Percentiles rank a stretch among this genome's conserved stretches.
Evolutionary conservation across 805 yeast genomes (phyloP).

Genomic region (Metahyphopichia silvanorum): DNA sequence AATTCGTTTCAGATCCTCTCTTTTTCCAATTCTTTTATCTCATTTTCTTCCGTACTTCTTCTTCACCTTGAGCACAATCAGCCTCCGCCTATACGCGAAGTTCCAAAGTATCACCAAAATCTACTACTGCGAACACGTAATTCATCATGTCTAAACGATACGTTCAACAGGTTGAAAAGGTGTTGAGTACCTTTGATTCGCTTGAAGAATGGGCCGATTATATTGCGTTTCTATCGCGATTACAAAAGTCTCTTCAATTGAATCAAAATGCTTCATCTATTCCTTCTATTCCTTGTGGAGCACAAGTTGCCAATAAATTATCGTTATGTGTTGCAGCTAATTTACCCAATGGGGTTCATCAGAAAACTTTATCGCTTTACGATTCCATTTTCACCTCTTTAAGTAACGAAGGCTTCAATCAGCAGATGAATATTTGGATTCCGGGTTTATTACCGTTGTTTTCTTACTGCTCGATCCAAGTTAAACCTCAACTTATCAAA

Average conservation of each 20-base stretch:
- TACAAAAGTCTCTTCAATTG: slow-evolving; percentile 63
- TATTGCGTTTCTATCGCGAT: slow-evolving; percentile 79
- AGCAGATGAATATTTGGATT: slow-evolving; percentile 71
- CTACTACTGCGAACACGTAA: too few relatives aligned
- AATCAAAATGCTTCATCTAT: slow-evolving; percentile 29
- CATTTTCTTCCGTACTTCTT: too few relatives aligned
- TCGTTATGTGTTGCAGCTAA: slow-evolving; percentile 77
- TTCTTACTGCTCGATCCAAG: slow-evolving; percentile 84
- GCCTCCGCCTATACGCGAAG: too few relatives aligned
- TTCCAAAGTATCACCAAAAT: too few relatives aligned
- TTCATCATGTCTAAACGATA: slow-evolving; percentile 59
- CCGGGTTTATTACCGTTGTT: slow-evolving; percentile 90
- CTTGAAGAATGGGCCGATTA: slow-evolving; percentile 98
- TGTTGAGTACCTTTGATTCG: slow-evolving; percentile 70
- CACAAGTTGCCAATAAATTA: slow-evolving; percentile 64
- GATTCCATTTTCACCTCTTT: slow-evolving; percentile 63
- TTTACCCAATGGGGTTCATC: slow-evolving; percentile 95
- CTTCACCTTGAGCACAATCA: too few relatives aligned
- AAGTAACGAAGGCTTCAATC: slow-evolving; percentile 51
- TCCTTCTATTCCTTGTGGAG: slow-evolving; percentile 69
- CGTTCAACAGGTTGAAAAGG: slow-evolving; percentile 64
- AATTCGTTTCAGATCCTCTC: too few relatives aligned
- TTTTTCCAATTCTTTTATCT: too few relatives aligned
- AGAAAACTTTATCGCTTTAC: slow-evolving; percentile 79
- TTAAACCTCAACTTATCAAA: slow-evolving; percentile 72